Base-by-base conservation (phyloP, 768 basidiomycete species). In the Panaeolus cyanescens region DNA sequence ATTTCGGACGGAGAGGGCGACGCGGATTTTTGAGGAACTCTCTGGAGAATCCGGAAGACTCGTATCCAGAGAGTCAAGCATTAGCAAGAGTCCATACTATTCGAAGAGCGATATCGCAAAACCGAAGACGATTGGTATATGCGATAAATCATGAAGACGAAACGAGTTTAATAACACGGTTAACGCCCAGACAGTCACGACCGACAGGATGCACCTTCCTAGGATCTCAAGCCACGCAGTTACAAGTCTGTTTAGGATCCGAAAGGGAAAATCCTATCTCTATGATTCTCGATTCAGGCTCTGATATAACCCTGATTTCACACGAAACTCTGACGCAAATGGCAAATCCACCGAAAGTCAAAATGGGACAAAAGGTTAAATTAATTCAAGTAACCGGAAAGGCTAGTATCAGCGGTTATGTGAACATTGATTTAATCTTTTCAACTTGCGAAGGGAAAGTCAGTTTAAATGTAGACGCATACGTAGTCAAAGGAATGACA, bases 231-330 rank as follows among this genome's bases (percentile, higher is more conserved):
- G 72, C 75, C 31, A 72, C 68, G 1, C 37, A 65, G 37, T 19
- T 59, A 5, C 10, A 9, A 2, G 62, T 42, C 0, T 25, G 36
- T 5, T 17, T 69, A 2, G 56, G 55, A 2, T 19, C 30, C 25
- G 8, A 12, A 7, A 17, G 56, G 28, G 59, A n/a, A 4, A 55
- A 62, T 12, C 42, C 59, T 2, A 60, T 59, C 0, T 30, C n/a
- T 3, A 56, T 70, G 17, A 70, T 69, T 13, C 45, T 73, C 2
- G 77, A 77, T 54, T 74, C 73, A 0, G 73, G 75, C 32, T 71
- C 76, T 4, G 74, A 78, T 56, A 78, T 78, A 17, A 76, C 77
- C 2, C 59, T 75, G 2, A 77, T 77, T 2, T 75, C 75, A 9
- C 32, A 60, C 17, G 54, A 64, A 17, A 42, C 58, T 0, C 39